These are phyloP conservation scores for Liriodendron chinense DNA, from an alignment of 164 flowering plant species.

Conservation along the genomic window DNA sequence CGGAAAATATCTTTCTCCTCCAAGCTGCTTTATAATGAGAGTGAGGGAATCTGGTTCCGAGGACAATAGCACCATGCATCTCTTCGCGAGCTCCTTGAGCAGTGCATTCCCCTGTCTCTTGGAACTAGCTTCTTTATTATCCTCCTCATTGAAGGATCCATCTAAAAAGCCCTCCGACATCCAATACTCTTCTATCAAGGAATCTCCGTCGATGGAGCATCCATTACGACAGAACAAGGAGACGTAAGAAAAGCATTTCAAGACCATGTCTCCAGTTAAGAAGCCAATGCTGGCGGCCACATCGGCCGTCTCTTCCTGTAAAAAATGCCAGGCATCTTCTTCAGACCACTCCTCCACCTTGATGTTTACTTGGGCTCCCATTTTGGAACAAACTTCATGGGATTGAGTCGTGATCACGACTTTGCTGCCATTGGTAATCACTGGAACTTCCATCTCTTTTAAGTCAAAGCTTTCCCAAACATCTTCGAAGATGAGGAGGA, in stretches of 20 bases:
- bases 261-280: background rate
- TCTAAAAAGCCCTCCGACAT: background rate
- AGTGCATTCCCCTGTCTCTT: background rate
- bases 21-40: too few relatives aligned
- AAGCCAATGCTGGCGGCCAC: background rate
- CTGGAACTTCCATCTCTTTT: background rate
- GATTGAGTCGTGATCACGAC: background rate
- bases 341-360: background rate
- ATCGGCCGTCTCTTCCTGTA: background rate
- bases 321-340: background rate
- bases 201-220: background rate
- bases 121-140: background rate
- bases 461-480: background rate
- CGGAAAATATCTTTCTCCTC: too few relatives aligned
- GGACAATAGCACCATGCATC: background rate
- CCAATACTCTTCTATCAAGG: background rate
- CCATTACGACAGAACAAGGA: background rate
- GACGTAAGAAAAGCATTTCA: background rate
- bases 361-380: background rate
- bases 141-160: background rate
- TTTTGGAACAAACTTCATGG: background rate
- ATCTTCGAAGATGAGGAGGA: background rate
- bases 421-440: background rate
- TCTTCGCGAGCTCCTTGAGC: background rate
- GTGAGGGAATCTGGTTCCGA: background rate